These are phyloP conservation scores for Boletus vermiculosoides DNA, from an alignment of 768 basidiomycete species.

Conservation along the genomic window DNA sequence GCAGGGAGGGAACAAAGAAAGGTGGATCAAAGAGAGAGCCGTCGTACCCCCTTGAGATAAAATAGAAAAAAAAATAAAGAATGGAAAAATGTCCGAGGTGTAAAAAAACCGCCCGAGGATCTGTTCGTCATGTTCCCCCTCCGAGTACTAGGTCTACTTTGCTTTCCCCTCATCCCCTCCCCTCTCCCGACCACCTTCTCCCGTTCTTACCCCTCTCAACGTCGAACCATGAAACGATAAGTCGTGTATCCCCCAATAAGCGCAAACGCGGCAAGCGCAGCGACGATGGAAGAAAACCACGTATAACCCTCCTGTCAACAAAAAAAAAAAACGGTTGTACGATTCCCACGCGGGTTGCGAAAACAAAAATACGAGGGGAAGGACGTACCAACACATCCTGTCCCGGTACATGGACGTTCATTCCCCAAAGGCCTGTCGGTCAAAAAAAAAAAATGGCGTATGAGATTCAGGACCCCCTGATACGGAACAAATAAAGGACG, in stretches of 20 bases:
- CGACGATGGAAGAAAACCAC: conserved; percentile 92
- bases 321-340: background rate
- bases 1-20: no score
- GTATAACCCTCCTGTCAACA: conserved; percentile 43
- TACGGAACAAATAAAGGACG: conserved; percentile 7
- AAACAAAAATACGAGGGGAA: background rate
- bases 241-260: conserved; percentile 76
- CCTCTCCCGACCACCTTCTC: no score
- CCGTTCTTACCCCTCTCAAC: conserved; percentile 11
- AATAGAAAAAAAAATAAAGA: no score
- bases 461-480: background rate
- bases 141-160: no score
- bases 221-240: conserved; percentile 69
- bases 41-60: no score
- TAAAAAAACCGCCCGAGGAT: background rate
- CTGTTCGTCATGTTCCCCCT: background rate
- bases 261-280: conserved; percentile 76
- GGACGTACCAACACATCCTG: conserved; percentile 51
- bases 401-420: conserved; percentile 98
- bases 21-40: no score
- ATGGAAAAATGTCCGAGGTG: no score
- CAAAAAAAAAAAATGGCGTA: background rate
- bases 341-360: background rate
- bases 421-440: conserved; percentile 81
- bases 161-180: background rate